These are phyloP conservation scores for Wallemia hederae DNA, from an alignment of 1,284 basidiomycete species.

Conservation along the genomic window DNA sequence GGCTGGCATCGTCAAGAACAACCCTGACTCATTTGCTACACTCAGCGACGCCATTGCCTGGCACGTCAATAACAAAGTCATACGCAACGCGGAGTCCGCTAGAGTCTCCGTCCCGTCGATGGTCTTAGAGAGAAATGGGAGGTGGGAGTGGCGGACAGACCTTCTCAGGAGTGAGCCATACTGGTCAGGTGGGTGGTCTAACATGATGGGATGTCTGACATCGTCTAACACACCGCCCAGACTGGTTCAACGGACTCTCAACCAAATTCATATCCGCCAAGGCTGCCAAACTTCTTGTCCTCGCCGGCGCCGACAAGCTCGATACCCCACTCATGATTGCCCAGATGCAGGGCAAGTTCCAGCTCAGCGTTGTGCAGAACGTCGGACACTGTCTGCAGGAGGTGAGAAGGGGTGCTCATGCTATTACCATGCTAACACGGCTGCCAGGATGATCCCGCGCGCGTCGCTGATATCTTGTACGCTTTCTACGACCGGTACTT, in stretches of 20 bases:
- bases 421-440: no score
- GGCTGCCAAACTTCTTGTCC: conserved; percentile 16
- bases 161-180: conserved; percentile 15
- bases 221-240: conserved; percentile 3
- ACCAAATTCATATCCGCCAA: conserved; percentile 14
- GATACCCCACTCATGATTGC: conserved; percentile 19
- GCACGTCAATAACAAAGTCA: conserved; percentile 13
- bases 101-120: conserved; percentile 12
- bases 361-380: conserved; percentile 17
- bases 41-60: conserved; percentile 17
- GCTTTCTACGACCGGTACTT: background rate
- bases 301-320: conserved; percentile 19
- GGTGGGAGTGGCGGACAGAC: conserved; percentile 14
- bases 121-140: conserved; percentile 3
- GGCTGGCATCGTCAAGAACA: conserved; percentile 13
- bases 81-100: conserved; percentile 11
- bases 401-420: conserved; percentile 5
- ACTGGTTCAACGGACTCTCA: conserved; percentile 18
- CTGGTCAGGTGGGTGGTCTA: conserved; percentile 12
- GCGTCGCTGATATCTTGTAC: background rate
- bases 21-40: conserved; percentile 15
- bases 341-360: conserved; percentile 21
- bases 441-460: background rate
- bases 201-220: no score
- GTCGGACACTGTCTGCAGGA: conserved; percentile 19